Evolutionary conservation across 1,139 yeast genomes (phyloP).

Genomic region (Saccharomycopsis phalli): DNA sequence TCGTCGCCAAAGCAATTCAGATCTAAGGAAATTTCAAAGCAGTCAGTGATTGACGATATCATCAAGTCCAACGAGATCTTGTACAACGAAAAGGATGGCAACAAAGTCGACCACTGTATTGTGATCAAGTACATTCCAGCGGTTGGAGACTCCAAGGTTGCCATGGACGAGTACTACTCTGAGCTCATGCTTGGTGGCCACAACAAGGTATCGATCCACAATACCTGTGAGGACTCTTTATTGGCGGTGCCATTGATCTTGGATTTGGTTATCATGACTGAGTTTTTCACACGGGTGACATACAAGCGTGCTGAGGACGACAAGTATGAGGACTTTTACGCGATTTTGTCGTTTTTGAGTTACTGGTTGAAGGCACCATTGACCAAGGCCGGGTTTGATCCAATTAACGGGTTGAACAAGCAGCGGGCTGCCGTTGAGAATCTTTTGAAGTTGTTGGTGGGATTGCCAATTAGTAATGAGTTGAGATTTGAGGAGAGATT

Average conservation of each 20-base stretch:
- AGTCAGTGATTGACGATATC: slow-evolving; percentile 90
- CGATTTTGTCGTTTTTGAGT: slow-evolving; percentile 78
- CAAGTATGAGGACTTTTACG: slow-evolving; percentile 62
- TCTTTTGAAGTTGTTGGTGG: slow-evolving; percentile 80
- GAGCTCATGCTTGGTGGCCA: slow-evolving; percentile 98
- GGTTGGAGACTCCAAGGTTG: slow-evolving; percentile 94
- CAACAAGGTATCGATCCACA: slow-evolving; percentile 86
- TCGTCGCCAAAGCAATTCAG: slow-evolving; percentile 90
- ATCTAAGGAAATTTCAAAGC: slow-evolving; percentile 90
- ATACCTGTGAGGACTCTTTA: slow-evolving; percentile 92
- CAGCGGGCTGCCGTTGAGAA: slow-evolving; percentile 91
- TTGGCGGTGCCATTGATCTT: slow-evolving; percentile 92
- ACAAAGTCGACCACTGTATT: slow-evolving; percentile 84
- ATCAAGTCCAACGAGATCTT: slow-evolving; percentile 81
- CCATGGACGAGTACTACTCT: slow-evolving; percentile 96
- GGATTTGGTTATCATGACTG: slow-evolving; percentile 84
- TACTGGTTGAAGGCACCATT: slow-evolving; percentile 98
- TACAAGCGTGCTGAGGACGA: slow-evolving; percentile 45
- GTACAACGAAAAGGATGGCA: slow-evolving; percentile 74
- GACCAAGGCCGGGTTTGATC: slow-evolving; percentile 82
- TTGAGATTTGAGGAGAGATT: slow-evolving; percentile 91
- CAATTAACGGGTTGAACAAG: slow-evolving; percentile 90
- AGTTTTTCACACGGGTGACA: slow-evolving; percentile 77
- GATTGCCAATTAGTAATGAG: slow-evolving; percentile 84
- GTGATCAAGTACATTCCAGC: slow-evolving; percentile 92